phyloP scores from a whole-genome alignment of 2,329 filamentous ascomycete genomes.

The Fusarium veterinarium region DNA sequence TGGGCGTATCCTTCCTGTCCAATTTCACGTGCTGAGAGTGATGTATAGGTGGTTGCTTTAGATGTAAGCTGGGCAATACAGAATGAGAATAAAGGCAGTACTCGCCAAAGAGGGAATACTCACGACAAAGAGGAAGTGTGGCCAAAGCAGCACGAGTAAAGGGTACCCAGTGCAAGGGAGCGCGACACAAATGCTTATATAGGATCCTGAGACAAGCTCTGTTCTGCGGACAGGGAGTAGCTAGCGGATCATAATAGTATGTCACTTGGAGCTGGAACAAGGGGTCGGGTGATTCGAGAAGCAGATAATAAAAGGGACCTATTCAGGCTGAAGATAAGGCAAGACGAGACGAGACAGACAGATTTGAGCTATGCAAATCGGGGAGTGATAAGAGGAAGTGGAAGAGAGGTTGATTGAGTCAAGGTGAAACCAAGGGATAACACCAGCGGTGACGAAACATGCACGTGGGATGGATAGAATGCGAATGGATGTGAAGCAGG shows the following conservation, averaged over 20 bases:
- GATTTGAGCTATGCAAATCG: not conserved
- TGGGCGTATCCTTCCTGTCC: not conserved
- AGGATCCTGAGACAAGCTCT: conserved; percentile 6
- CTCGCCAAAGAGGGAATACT: not conserved
- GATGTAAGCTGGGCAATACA: not conserved
- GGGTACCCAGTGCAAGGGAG: conserved; percentile 11
- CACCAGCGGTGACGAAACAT: conserved; percentile 36
- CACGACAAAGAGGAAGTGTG: not conserved
- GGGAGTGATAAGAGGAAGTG: conserved; percentile 3
- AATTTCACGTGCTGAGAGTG: conserved; percentile 5
- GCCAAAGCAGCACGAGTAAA: not conserved
- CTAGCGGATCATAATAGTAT: conserved; percentile 16
- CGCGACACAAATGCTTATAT: conserved; percentile 24
- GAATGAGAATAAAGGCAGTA: not conserved
- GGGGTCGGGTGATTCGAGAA: conserved; percentile 17
- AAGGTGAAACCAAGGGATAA: conserved; percentile 10
- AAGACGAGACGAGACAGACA: not conserved
- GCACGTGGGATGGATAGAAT: conserved; percentile 30
- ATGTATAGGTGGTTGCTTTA: not conserved
- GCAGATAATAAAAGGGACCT: not conserved
- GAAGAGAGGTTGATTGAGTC: not conserved
- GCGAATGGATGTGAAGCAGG: not conserved
- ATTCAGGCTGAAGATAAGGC: not conserved
- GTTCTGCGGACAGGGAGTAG: not conserved
- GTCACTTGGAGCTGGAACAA: conserved; percentile 10